Base-by-base conservation (phyloP, 2,329 filamentous ascomycete genomes). In the Cladosporium sphaerospermum region DNA sequence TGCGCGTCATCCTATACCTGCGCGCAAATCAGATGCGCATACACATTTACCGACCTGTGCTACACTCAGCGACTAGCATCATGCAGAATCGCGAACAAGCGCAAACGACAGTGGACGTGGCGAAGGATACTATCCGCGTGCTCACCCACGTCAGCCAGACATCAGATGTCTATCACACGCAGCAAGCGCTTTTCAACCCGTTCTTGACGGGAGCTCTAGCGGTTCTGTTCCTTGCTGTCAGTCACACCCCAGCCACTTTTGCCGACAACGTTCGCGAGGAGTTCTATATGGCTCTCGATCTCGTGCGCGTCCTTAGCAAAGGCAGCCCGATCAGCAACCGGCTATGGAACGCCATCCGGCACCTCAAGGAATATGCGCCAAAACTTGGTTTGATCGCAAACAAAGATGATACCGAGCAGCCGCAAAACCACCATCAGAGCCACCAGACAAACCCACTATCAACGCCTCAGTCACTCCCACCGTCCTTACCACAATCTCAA, bases 11-110 rank as follows among this genome's bases (percentile, higher is more conserved):
- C 67, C 85, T 93, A 14, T 93, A 95, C 66, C 75, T 96, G 13
- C 83, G 91, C 37, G 82, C 89, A 40, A 96, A 96, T 62, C 90
- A 95, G 73, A 88, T 95, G 72, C 86, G 91, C 4, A 93, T 91
- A 54, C 83, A 89, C 67, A 87, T 96, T 28, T 91, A 95, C 68
- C 88, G 89, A 0, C 90, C 90, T 0, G 84, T 96, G 2, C 74
- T 97, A 8, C 89, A 96, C 68, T 92, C 86, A 14, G 83, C 88
- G 3, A 86, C 83, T 10, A 91, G 85, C 62, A 96, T 96, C 62
- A 82, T 86, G 71, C 81, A 85, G 54, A 86, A 95, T 64, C 78
- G 84, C 47, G 71, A 75, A 4, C 84, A 88, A 57, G 90, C 90
- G 3, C 83, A 88, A 62, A 86, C 80, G 0, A 86, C 82, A 0